These are phyloP conservation scores for Wickerhamomyces ciferrii DNA, from an alignment of 805 yeast genomes.

Conservation along the genomic window DNA sequence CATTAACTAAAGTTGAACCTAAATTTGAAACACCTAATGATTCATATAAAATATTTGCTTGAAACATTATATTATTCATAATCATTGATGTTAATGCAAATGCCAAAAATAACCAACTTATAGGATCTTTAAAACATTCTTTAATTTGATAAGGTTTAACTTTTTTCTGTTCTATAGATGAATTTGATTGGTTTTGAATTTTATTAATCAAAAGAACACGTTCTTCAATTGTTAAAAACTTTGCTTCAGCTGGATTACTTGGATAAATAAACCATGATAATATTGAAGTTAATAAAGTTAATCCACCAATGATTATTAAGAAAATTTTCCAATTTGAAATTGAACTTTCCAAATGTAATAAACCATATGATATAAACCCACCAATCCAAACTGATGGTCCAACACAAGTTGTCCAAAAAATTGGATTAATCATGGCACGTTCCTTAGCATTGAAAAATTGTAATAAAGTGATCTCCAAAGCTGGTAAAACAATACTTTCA, in stretches of 20 bases:
- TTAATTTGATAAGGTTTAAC: constrained; percentile 41
- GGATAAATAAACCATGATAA: constrained; percentile 28
- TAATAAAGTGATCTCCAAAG: constrained; percentile 22
- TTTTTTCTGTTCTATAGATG: constrained; percentile 38
- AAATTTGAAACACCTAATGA: constrained; percentile 31
- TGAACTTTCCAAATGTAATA: constrained; percentile 17
- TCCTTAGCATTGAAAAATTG: constrained; percentile 25
- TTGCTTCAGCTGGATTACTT: constrained; percentile 30
- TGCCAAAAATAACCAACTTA: constrained; percentile 36
- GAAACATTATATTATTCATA: constrained; percentile 40
- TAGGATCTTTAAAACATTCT: constrained; percentile 44
- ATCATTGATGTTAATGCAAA: constrained; percentile 34
- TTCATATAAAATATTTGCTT: constrained; percentile 35
- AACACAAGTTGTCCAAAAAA: constrained; percentile 26
- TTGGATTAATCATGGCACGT: constrained; percentile 27
- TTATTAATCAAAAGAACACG: constrained; percentile 18
- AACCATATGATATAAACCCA: constrained; percentile 23
- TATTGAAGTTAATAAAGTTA: constrained; percentile 30
- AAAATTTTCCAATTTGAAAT: constrained; percentile 22
- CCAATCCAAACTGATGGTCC: constrained; percentile 25
- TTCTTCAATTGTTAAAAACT: constrained; percentile 28
- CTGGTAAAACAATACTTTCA: constrained; percentile 22
- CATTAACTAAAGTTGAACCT: constrained; percentile 40
- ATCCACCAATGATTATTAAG: constrained; percentile 24
- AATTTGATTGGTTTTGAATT: constrained; percentile 28